These are phyloP conservation scores for Penicillium nucicola DNA, from an alignment of 495 filamentous ascomycete species.

Conservation along the genomic window DNA sequence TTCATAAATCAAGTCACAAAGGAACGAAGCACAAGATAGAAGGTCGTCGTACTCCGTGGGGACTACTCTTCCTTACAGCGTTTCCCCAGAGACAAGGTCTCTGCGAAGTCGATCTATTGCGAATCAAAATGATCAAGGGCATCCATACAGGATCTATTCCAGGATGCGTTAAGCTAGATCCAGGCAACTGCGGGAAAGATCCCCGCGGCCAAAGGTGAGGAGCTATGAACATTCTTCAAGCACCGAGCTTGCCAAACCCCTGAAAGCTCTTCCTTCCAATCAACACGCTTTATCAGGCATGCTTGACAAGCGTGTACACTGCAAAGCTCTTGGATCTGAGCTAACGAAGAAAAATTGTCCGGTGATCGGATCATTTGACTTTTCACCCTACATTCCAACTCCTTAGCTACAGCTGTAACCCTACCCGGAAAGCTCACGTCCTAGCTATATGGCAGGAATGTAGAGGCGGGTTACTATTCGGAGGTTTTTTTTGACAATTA, in stretches of 20 bases:
- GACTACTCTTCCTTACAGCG: background rate
- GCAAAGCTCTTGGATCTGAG: background rate
- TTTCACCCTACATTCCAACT: conserved; percentile 19
- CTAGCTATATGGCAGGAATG: conserved; percentile 16
- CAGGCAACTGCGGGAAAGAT: conserved; percentile 5
- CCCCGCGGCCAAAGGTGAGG: conserved; percentile 3
- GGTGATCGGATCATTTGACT: conserved; percentile 13
- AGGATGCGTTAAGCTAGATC: background rate
- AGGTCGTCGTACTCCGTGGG: background rate
- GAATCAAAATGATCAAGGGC: conserved; percentile 3
- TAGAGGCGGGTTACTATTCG: conserved; percentile 10
- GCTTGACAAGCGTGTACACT: conserved; percentile 1
- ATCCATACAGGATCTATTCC: background rate
- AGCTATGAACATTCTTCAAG: conserved; percentile 4
- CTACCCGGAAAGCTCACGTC: conserved; percentile 7
- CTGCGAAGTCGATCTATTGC: conserved; percentile 1
- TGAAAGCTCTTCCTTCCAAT: conserved; percentile 2
- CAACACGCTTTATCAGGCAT: background rate
- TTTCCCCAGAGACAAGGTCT: conserved; percentile 5
- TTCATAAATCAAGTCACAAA: background rate
- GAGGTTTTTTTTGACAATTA: conserved; percentile 6
- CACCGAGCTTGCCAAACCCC: background rate
- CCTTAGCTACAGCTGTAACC: conserved; percentile 12
- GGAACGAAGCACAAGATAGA: background rate
- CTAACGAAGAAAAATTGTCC: background rate